These are phyloP conservation scores for Sphaerostilbella broomeana DNA, from an alignment of 2,329 filamentous ascomycete genomes.

Conservation along the genomic window DNA sequence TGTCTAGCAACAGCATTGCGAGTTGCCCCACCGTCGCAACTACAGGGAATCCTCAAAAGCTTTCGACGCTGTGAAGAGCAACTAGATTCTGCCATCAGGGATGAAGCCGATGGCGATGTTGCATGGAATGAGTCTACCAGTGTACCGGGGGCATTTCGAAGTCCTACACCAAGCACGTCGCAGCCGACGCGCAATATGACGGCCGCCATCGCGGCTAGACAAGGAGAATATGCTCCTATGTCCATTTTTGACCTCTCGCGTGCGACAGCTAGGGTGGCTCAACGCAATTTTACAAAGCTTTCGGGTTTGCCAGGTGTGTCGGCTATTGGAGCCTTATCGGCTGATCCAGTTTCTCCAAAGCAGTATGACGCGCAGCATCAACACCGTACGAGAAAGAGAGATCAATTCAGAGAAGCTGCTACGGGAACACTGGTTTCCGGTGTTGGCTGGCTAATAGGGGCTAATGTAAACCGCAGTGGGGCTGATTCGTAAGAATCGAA, in stretches of 20 bases:
- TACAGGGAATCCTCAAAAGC: constrained; percentile 68
- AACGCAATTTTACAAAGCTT: constrained; percentile 50
- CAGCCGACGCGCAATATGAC: constrained; percentile 28
- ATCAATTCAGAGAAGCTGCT: constrained; percentile 61
- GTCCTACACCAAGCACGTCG: constrained; percentile 20
- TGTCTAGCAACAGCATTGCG: constrained; percentile 69
- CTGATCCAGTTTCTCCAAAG: neutral
- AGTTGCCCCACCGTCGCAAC: constrained; percentile 60
- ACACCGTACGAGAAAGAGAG: constrained; percentile 58
- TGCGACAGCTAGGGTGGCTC: constrained; percentile 53
- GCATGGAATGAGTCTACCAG: constrained; percentile 64
- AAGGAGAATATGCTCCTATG: constrained; percentile 53
- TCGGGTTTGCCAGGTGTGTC: constrained; percentile 40
- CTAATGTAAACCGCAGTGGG: constrained; percentile 29
- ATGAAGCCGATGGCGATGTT: constrained; percentile 62
- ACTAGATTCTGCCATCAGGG: constrained; percentile 57
- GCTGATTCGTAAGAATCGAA: constrained; percentile 12
- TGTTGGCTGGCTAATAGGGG: constrained; percentile 61
- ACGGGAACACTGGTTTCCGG: constrained; percentile 61
- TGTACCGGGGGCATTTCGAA: constrained; percentile 49
- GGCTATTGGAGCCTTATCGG: constrained; percentile 8
- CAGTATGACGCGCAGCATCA: constrained; percentile 23
- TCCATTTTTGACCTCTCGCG: constrained; percentile 59
- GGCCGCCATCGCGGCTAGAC: constrained; percentile 28
- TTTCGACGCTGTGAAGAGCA: constrained; percentile 76